Percentiles rank a stretch among this genome's conserved stretches.
phyloP scores from a whole-genome alignment of 768 basidiomycete species.

The Hydnomerulius pinastri region DNA sequence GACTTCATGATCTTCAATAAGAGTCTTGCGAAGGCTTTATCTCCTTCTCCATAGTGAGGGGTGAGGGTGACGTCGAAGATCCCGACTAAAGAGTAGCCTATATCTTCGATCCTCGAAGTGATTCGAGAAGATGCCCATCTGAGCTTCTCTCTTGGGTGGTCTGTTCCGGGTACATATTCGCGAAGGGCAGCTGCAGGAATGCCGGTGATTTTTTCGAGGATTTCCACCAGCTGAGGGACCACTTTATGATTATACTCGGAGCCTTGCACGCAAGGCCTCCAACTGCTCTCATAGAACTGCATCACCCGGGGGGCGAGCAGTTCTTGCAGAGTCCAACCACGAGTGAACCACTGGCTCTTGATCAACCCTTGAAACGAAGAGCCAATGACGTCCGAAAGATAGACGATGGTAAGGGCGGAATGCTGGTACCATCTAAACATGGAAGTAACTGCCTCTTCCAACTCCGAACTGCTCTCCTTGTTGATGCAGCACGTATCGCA shows the following conservation, averaged over 20 bases:
- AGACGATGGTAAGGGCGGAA: constrained; percentile 10
- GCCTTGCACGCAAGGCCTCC: constrained; percentile 2
- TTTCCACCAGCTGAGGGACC: background rate
- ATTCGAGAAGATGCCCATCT: constrained; percentile 1
- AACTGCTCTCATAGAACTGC: constrained; percentile 5
- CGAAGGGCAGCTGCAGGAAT: background rate
- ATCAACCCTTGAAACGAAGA: background rate
- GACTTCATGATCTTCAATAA: constrained; percentile 8
- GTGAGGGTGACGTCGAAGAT: constrained; percentile 13
- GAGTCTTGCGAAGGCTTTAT: constrained; percentile 12
- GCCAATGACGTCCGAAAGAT: constrained; percentile 4
- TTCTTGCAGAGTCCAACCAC: too few species aligned
- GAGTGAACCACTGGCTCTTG: constrained; percentile 7
- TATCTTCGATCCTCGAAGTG: constrained; percentile 8
- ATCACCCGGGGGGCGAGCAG: constrained; percentile 3
- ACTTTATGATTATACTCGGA: constrained; percentile 7
- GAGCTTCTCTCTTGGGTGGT: constrained; percentile 7
- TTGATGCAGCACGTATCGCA: too few species aligned
- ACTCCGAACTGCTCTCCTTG: constrained; percentile 16
- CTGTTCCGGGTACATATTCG: background rate
- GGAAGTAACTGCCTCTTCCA: constrained; percentile 8
- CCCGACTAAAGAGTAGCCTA: constrained; percentile 14
- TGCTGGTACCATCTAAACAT: constrained; percentile 14
- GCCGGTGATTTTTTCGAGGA: background rate
- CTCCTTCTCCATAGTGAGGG: constrained; percentile 20